phyloP scores from a whole-genome alignment of 495 filamentous ascomycete species.

The Parachaetomium inaequale region DNA sequence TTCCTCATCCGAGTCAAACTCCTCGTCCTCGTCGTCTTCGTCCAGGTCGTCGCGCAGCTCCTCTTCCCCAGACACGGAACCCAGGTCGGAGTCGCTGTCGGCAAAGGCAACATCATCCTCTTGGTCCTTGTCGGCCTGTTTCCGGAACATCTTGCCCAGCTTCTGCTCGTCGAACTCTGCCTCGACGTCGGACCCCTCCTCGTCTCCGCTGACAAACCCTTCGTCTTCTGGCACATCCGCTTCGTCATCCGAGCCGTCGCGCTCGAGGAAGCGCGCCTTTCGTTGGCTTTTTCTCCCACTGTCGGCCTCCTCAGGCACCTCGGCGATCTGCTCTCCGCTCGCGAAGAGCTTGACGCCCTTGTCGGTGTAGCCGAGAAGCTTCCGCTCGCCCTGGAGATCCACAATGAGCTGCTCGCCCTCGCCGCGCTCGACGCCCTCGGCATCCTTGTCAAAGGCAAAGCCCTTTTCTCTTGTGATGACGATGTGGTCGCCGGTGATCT shows the following conservation, averaged over 20 bases:
- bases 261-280: slow-evolving; percentile 60
- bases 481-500: slow-evolving; percentile 57
- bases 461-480: slow-evolving; percentile 57
- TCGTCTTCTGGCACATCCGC: slow-evolving; percentile 54
- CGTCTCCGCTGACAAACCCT: slow-evolving; percentile 60
- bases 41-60: slow-evolving; percentile 53
- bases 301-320: slow-evolving; percentile 57
- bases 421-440: slow-evolving; percentile 66
- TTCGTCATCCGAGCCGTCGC: slow-evolving; percentile 52
- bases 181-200: slow-evolving; percentile 53
- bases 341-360: slow-evolving; percentile 80
- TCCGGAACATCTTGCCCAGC: slow-evolving; percentile 54
- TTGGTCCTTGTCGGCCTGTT: slow-evolving; percentile 41
- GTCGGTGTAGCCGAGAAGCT: slow-evolving; percentile 74
- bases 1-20: slow-evolving; percentile 55
- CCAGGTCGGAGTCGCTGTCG: slow-evolving; percentile 92
- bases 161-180: slow-evolving; percentile 53
- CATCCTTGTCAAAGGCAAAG: slow-evolving; percentile 73
- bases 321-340: slow-evolving; percentile 65
- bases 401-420: slow-evolving; percentile 92
- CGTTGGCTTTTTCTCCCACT: slow-evolving; percentile 69
- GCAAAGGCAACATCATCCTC: slow-evolving; percentile 77
- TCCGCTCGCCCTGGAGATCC: slow-evolving; percentile 77
- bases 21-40: slow-evolving; percentile 54
- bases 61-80: slow-evolving; percentile 74